These are phyloP conservation scores for Serendipita sp. DNA, from an alignment of 768 basidiomycete genomes.

Conservation along the genomic window DNA sequence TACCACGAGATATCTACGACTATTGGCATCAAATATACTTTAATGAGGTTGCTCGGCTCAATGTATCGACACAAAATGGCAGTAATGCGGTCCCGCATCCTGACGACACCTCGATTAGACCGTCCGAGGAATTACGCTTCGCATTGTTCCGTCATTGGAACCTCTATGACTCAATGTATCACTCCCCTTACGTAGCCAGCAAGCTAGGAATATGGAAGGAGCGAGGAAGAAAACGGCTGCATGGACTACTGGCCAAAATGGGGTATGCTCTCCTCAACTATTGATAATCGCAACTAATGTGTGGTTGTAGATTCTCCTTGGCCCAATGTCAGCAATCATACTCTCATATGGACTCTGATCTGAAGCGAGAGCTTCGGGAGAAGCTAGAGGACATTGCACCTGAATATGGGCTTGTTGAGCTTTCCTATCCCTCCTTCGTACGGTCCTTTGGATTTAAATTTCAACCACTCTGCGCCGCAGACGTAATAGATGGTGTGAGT, in stretches of 20 bases:
- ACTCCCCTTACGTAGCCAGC: slow-evolving; percentile 89
- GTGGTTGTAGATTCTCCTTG: slow-evolving; percentile 61
- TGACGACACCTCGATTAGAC: slow-evolving; percentile 69
- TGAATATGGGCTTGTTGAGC: slow-evolving; percentile 86
- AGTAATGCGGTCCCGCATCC: slow-evolving; percentile 34
- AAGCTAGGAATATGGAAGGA: slow-evolving; percentile 97
- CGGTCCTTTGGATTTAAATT: slow-evolving; percentile 83
- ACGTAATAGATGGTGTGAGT: slow-evolving; percentile 78
- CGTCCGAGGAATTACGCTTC: slow-evolving; percentile 83
- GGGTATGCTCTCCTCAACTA: slow-evolving; percentile 39
- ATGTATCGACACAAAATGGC: slow-evolving; percentile 27
- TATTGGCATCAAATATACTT: slow-evolving; percentile 61
- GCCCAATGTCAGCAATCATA: slow-evolving; percentile 88
- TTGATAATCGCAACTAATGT: neutral
- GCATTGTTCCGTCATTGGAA: slow-evolving; percentile 97
- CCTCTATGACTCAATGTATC: slow-evolving; percentile 93
- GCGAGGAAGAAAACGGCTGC: slow-evolving; percentile 72
- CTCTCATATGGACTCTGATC: slow-evolving; percentile 90
- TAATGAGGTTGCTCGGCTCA: slow-evolving; percentile 88
- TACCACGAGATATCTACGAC: slow-evolving; percentile 78
- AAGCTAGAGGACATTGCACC: slow-evolving; percentile 85
- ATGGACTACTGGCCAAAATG: slow-evolving; percentile 94
- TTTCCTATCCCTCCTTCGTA: slow-evolving; percentile 86
- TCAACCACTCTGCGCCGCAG: slow-evolving; percentile 78
- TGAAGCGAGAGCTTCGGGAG: slow-evolving; percentile 62